Conservation (phyloP, 2,329 filamentous ascomycete species). For the Zopfia rhizophila region DNA sequence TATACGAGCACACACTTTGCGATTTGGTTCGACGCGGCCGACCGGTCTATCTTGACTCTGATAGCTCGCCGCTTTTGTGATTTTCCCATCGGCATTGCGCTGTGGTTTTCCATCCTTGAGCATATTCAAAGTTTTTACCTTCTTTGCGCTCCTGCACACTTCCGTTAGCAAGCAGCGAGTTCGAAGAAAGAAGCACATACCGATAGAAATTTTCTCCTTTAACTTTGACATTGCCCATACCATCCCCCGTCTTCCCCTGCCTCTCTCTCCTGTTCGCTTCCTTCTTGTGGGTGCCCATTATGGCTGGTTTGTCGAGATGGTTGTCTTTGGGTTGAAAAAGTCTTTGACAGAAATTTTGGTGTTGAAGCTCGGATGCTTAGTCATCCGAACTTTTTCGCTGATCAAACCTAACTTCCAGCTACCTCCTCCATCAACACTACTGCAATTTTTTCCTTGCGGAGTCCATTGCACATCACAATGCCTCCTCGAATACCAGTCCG, state of each 20-base stretch:
- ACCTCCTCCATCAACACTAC: constrained; percentile 25
- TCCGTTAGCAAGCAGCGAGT: constrained; percentile 39
- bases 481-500: constrained; percentile 54
- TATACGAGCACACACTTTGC: no score
- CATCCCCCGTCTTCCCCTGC: constrained; percentile 85
- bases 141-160: constrained; percentile 74
- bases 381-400: no score
- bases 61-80: constrained; percentile 84
- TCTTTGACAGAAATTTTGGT: neutral
- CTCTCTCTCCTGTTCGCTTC: constrained; percentile 83
- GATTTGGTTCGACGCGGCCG: constrained; percentile 92
- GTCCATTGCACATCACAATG: constrained; percentile 43
- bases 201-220: constrained; percentile 99
- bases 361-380: constrained; percentile 2
- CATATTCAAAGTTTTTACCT: constrained; percentile 88
- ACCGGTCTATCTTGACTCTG: constrained; percentile 84
- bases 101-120: constrained; percentile 86
- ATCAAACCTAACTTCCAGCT: constrained; percentile 30
- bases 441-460: constrained; percentile 15
- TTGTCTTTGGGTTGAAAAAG: neutral
- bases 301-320: constrained; percentile 29
- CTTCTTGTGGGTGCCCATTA: constrained; percentile 92
- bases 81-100: constrained; percentile 83
- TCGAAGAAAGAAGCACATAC: constrained; percentile 55
- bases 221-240: constrained; percentile 88